phyloP scores from a whole-genome alignment of 495 filamentous ascomycete genomes.

The Aspergillus saccharolyticus region DNA sequence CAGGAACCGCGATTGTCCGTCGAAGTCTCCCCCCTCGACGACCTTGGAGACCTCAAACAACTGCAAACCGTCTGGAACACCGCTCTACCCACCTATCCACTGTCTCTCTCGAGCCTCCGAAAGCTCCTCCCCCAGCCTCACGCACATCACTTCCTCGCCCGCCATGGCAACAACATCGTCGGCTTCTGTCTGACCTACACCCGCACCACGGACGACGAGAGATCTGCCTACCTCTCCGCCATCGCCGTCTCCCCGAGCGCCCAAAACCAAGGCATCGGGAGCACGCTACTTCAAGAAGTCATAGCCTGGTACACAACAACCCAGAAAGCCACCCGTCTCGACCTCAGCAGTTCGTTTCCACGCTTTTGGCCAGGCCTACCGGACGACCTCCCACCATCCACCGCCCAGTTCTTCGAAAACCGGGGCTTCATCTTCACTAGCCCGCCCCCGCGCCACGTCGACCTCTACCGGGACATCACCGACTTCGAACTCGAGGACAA shows the following conservation, averaged over 20 bases:
- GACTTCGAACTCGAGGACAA: slow-evolving; percentile 32
- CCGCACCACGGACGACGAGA: slow-evolving; percentile 19
- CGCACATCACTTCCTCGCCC: slow-evolving; percentile 36
- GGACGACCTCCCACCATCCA: slow-evolving; percentile 29
- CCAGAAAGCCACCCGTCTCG: slow-evolving; percentile 22
- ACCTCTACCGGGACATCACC: slow-evolving; percentile 41
- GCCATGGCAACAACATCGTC: slow-evolving; percentile 23
- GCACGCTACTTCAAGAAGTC: slow-evolving; percentile 32
- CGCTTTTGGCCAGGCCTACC: slow-evolving; percentile 48
- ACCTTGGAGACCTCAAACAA: slow-evolving; percentile 27
- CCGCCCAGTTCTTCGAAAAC: slow-evolving; percentile 41
- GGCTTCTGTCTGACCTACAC: slow-evolving; percentile 44
- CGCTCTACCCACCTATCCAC: slow-evolving; percentile 38
- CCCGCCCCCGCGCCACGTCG: slow-evolving; percentile 28
- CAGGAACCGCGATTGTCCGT: slow-evolving; percentile 15
- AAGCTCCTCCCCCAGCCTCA: slow-evolving; percentile 23
- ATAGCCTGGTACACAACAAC: slow-evolving; percentile 26
- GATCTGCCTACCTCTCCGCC: slow-evolving; percentile 32
- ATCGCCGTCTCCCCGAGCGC: slow-evolving; percentile 38
- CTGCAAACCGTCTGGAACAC: slow-evolving; percentile 33
- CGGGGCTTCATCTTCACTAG: slow-evolving; percentile 38
- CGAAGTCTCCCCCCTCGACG: slow-evolving; percentile 17
- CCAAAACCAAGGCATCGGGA: slow-evolving; percentile 42
- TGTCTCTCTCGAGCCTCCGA: slow-evolving; percentile 26
- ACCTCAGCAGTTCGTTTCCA: slow-evolving; percentile 43